A percentile compares a stretch with the other conserved stretches of the same genome.
These are phyloP conservation scores for Elasticomyces elasticus DNA, from an alignment of 495 filamentous ascomycete genomes.

Conservation along the genomic window DNA sequence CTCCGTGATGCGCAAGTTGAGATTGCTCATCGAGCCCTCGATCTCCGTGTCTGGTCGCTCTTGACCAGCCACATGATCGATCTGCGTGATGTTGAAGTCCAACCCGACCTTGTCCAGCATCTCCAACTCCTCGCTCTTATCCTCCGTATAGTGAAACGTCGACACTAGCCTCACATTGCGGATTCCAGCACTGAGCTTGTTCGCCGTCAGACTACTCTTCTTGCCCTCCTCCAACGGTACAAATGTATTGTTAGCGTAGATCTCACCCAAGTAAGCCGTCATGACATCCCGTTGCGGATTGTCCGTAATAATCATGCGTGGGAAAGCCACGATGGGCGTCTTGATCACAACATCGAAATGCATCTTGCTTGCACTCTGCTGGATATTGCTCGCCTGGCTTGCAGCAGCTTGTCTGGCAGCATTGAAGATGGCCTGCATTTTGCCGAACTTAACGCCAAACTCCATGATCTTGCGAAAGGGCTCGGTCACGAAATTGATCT, in stretches of 20 bases:
- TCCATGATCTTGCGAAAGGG: constrained; percentile 97
- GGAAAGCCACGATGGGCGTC: constrained; percentile 93
- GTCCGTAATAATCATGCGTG: constrained; percentile 53
- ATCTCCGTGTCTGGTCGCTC: constrained; percentile 87
- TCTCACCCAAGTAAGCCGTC: constrained; percentile 90
- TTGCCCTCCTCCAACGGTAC: constrained; percentile 61
- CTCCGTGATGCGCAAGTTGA: constrained; percentile 82
- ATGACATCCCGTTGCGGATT: constrained; percentile 64
- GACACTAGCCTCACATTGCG: constrained; percentile 86
- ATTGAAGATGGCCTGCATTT: constrained; percentile 99
- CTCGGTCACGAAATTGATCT: constrained; percentile 91
- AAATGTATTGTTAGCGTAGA: constrained; percentile 91
- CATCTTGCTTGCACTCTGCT: constrained; percentile 78
- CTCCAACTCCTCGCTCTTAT: constrained; percentile 72
- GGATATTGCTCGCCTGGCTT: constrained; percentile 83
- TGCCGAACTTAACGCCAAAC: constrained; percentile 94
- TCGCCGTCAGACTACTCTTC: constrained; percentile 60
- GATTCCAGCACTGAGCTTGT: constrained; percentile 84
- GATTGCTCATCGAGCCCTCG: constrained; percentile 78
- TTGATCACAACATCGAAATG: constrained; percentile 88
- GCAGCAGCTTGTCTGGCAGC: constrained; percentile 91
- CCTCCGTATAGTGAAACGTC: constrained; percentile 68
- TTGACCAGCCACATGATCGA: constrained; percentile 67
- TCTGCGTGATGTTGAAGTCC: constrained; percentile 79
- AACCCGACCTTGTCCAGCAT: constrained; percentile 95